A percentile compares a stretch with the other conserved stretches of the same genome.
phyloP scores from a whole-genome alignment of 257 asterid species.

The Cruciata laevipes region DNA sequence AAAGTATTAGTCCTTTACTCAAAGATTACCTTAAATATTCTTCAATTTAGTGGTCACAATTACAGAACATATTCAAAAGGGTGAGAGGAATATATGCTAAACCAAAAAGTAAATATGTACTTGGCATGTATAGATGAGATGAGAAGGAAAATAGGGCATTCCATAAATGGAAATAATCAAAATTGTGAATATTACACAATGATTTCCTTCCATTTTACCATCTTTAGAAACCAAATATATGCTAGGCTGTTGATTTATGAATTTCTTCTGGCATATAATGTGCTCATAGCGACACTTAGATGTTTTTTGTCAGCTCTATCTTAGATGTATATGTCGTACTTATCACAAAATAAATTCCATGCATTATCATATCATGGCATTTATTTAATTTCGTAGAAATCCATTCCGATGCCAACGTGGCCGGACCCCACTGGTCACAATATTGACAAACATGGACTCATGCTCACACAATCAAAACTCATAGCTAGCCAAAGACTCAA shows the following conservation, averaged over 20 bases:
- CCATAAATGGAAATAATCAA: neutral
- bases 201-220: neutral
- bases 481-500: too few species aligned
- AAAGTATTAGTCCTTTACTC: too few species aligned
- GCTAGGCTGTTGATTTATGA: neutral
- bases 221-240: too few species aligned
- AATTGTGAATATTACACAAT: too few species aligned
- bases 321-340: constrained; percentile 17
- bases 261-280: neutral
- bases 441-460: constrained; percentile 4
- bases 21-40: too few species aligned
- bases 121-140: neutral
- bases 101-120: neutral
- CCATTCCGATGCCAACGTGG: neutral
- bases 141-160: neutral
- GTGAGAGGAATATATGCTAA: neutral
- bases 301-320: neutral
- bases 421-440: constrained; percentile 9
- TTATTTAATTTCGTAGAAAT: neutral
- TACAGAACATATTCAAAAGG: neutral
- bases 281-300: neutral
- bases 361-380: constrained; percentile 13
- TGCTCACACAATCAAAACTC: constrained; percentile 9
- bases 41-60: too few species aligned
- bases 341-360: constrained; percentile 26